Evolutionary conservation across 805 yeast genomes (phyloP).

Genomic region (Priceomyces haplophilus): DNA sequence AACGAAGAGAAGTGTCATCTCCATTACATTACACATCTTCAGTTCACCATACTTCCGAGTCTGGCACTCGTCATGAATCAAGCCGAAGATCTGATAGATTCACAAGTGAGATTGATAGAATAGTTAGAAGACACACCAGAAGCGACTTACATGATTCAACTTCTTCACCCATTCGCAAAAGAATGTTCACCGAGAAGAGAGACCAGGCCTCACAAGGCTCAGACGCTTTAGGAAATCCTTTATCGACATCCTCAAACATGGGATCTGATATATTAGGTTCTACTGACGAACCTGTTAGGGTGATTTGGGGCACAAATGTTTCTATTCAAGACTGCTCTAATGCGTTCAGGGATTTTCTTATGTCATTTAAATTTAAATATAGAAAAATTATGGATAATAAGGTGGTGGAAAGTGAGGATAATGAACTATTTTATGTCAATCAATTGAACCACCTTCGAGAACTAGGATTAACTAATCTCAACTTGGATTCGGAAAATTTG

Average conservation of each 20-base stretch:
- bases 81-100: slow-evolving; percentile 45
- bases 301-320: slow-evolving; percentile 98
- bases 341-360: slow-evolving; percentile 75
- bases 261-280: slow-evolving; percentile 23
- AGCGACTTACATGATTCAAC: slow-evolving; percentile 74
- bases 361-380: slow-evolving; percentile 77
- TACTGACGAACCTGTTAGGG: slow-evolving; percentile 72
- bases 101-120: slow-evolving; percentile 42
- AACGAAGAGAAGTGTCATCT: slow-evolving; percentile 40
- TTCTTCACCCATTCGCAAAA: slow-evolving; percentile 67
- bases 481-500: slow-evolving; percentile 79
- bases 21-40: slow-evolving; percentile 51
- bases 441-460: slow-evolving; percentile 71
- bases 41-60: slow-evolving; percentile 36
- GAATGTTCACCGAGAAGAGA: slow-evolving; percentile 50
- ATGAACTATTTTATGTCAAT: slow-evolving; percentile 69
- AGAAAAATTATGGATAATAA: slow-evolving; percentile 50
- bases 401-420: slow-evolving; percentile 53
- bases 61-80: slow-evolving; percentile 25
- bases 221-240: slow-evolving; percentile 3
- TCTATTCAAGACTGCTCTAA: slow-evolving; percentile 84
- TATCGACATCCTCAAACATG: slow-evolving; percentile 26
- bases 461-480: slow-evolving; percentile 76
- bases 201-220: slow-evolving; percentile 9
- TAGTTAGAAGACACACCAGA: slow-evolving; percentile 55